Evolutionary conservation across 2,329 filamentous ascomycete genomes (phyloP).

Genomic region (Trichothecium roseum): DNA sequence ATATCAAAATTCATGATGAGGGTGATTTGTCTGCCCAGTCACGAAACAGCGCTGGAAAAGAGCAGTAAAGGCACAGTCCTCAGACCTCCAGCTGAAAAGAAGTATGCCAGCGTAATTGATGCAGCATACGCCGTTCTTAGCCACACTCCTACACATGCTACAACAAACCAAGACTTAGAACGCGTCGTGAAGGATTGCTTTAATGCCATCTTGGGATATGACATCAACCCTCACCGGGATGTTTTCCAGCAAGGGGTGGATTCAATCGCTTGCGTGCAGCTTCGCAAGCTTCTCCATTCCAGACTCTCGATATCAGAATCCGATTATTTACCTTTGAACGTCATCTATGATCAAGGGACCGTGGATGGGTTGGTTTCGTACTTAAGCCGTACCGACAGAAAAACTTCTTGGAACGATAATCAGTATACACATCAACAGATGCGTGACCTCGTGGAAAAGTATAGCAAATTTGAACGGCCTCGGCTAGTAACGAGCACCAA

Average conservation of each 20-base stretch:
- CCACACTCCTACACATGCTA: slow-evolving; percentile 3
- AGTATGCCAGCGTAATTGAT: slow-evolving; percentile 35
- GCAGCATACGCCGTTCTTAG: slow-evolving; percentile 25
- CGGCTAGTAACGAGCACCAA: slow-evolving; percentile 1
- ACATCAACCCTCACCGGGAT: slow-evolving; percentile 29
- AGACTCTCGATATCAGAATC: background rate
- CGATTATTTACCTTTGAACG: slow-evolving; percentile 36
- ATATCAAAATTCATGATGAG: slow-evolving; percentile 40
- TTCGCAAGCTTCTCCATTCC: slow-evolving; percentile 26
- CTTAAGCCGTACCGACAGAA: slow-evolving; percentile 6
- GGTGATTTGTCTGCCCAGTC: slow-evolving; percentile 22
- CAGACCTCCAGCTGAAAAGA: slow-evolving; percentile 37
- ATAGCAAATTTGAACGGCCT: too few relatives aligned
- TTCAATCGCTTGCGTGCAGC: slow-evolving; percentile 45
- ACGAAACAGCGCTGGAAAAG: slow-evolving; percentile 31
- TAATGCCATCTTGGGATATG: slow-evolving; percentile 15
- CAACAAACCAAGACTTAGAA: slow-evolving; percentile 23
- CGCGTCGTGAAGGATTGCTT: slow-evolving; percentile 21
- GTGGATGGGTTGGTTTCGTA: slow-evolving; percentile 21
- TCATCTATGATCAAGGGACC: slow-evolving; percentile 50
- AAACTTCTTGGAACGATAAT: too few relatives aligned
- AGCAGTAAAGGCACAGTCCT: slow-evolving; percentile 55
- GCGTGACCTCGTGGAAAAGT: too few relatives aligned
- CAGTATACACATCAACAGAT: too few relatives aligned
- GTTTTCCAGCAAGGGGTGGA: slow-evolving; percentile 50